phyloP scores from a whole-genome alignment of 352 stramenopile species.

The Phytophthora cryptogea region DNA sequence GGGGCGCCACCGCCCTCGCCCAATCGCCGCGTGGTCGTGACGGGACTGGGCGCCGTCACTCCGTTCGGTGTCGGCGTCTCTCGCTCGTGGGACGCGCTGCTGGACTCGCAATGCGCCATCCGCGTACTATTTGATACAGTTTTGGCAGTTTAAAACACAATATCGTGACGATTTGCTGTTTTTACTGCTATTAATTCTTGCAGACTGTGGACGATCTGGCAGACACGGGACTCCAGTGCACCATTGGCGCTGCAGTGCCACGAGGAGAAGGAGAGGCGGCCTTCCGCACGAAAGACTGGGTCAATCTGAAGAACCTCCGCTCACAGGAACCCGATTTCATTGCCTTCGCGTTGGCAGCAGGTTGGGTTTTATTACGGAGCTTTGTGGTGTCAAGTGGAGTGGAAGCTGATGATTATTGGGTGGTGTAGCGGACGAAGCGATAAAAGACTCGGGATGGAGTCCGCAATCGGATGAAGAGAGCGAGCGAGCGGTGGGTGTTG shows the following conservation, averaged over 20 bases:
- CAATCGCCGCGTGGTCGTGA: constrained; percentile 90
- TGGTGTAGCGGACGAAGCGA: constrained; percentile 71
- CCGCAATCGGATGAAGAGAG: constrained; percentile 66
- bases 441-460: constrained; percentile 76
- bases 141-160: not conserved
- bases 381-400: not conserved
- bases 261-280: constrained; percentile 50
- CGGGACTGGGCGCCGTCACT: constrained; percentile 90
- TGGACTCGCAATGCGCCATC: constrained; percentile 82
- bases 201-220: constrained; percentile 60
- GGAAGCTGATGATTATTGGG: constrained; percentile 13
- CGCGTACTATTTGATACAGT: constrained; percentile 33
- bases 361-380: constrained; percentile 28
- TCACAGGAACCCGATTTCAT: constrained; percentile 89
- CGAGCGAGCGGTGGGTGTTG: constrained; percentile 54
- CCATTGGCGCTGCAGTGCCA: constrained; percentile 75
- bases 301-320: constrained; percentile 69
- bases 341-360: constrained; percentile 79
- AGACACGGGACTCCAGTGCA: constrained; percentile 65
- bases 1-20: constrained; percentile 53
- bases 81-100: constrained; percentile 81
- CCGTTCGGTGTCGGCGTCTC: constrained; percentile 89
- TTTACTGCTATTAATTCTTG: constrained; percentile 2
- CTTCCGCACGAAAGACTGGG: constrained; percentile 71
- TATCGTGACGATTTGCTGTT: constrained; percentile 12